phyloP scores from a whole-genome alignment of 345 rosid species.

The Populus ilicifolia region DNA sequence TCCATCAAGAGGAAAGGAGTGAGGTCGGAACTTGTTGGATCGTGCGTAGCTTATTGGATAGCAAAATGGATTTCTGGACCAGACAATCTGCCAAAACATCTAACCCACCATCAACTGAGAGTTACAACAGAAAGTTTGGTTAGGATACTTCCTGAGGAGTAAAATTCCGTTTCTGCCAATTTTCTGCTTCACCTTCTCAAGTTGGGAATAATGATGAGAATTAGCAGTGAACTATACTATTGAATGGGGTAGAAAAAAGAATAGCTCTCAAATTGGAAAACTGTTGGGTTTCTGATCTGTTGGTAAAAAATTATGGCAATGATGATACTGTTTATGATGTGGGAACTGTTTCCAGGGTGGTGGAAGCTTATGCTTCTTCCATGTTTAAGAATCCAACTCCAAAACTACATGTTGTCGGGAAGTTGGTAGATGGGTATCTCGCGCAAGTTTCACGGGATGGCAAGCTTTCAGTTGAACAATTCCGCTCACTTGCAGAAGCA shows the following conservation, averaged over 20 bases:
- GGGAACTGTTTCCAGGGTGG: slow-evolving; percentile 31
- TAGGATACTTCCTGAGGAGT: slow-evolving; percentile 39
- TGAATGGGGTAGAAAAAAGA: slow-evolving; percentile 28
- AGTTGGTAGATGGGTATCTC: slow-evolving; percentile 46
- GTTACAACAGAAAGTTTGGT: slow-evolving; percentile 42
- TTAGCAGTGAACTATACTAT: slow-evolving; percentile 20
- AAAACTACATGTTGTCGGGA: slow-evolving; percentile 35
- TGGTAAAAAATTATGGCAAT: slow-evolving; percentile 36
- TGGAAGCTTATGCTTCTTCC: slow-evolving; percentile 34
- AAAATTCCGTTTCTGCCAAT: slow-evolving; percentile 47
- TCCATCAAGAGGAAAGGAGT: slow-evolving; percentile 37
- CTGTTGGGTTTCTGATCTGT: slow-evolving; percentile 39
- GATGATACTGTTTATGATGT: slow-evolving; percentile 33
- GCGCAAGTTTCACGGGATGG: slow-evolving; percentile 39
- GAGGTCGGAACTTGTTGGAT: slow-evolving; percentile 39
- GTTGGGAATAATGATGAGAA: slow-evolving; percentile 29
- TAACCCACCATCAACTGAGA: slow-evolving; percentile 25
- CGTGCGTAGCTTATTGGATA: slow-evolving; percentile 49
- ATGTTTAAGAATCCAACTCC: slow-evolving; percentile 18
- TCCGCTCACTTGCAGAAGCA: slow-evolving; percentile 36
- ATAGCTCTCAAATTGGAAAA: slow-evolving; percentile 40
- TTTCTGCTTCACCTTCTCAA: slow-evolving; percentile 53
- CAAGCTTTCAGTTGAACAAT: slow-evolving; percentile 29
- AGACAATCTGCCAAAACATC: slow-evolving; percentile 22
- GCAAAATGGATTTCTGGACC: slow-evolving; percentile 41